Evolutionary conservation across 2,329 filamentous ascomycete species (phyloP).

Genomic region (Ophiostoma ulmi): DNA sequence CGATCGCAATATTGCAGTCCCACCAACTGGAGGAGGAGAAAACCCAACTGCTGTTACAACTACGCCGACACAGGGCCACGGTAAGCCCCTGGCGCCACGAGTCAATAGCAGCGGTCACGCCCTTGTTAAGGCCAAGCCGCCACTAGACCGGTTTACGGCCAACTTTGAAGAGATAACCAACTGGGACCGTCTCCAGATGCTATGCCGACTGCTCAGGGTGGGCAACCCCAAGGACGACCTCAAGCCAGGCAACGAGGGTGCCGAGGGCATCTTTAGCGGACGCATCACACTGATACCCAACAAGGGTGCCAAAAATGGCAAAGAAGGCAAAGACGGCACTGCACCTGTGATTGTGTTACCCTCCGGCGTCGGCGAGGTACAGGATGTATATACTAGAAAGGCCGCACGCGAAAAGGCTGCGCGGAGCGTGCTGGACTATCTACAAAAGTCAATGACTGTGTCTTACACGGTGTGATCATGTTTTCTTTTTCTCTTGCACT

Average conservation of each 20-base stretch:
- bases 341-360: constrained; percentile 30
- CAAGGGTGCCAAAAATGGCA: constrained; percentile 30
- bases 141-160: background rate
- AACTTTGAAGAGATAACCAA: constrained; percentile 21
- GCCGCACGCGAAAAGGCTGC: constrained; percentile 39
- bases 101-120: background rate
- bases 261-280: constrained; percentile 36
- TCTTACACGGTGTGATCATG: background rate
- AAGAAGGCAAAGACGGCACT: constrained; percentile 26
- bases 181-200: constrained; percentile 30
- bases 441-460: constrained; percentile 28
- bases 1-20: too few species aligned
- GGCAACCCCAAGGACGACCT: constrained; percentile 21
- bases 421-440: constrained; percentile 36
- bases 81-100: background rate
- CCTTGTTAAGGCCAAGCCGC: constrained; percentile 17
- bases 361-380: constrained; percentile 34
- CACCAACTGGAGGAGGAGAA: background rate
- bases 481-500: background rate
- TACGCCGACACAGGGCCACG: background rate
- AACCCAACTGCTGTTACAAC: background rate
- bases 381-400: constrained; percentile 34
- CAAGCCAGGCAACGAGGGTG: background rate
- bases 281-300: constrained; percentile 28
- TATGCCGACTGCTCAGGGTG: constrained; percentile 22